Evolutionary conservation across 108 stramenopile genomes (phyloP).

Genomic region (Fragilaria radians): DNA sequence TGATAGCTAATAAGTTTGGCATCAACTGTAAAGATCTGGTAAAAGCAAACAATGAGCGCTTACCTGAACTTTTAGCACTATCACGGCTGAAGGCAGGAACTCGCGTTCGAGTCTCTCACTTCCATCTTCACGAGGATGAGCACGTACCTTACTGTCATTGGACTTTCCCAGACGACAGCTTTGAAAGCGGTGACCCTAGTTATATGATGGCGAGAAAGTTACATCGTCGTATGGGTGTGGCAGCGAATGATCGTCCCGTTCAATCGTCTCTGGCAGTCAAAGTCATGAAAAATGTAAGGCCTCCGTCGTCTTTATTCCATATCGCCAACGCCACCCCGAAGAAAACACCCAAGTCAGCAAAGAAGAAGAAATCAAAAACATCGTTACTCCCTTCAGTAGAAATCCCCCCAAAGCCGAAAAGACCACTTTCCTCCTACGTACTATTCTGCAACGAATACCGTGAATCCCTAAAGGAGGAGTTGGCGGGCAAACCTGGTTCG

Average conservation of each 20-base stretch:
- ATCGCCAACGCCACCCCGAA: slow-evolving; percentile 5
- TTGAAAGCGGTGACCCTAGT: slow-evolving; percentile 65
- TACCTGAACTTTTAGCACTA: slow-evolving; percentile 46
- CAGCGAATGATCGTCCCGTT: slow-evolving; percentile 32
- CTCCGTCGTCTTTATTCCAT: slow-evolving; percentile 11
- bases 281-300: slow-evolving; percentile 30
- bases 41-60: slow-evolving; percentile 48
- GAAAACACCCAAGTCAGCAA: background rate
- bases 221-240: slow-evolving; percentile 39
- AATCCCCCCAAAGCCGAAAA: slow-evolving; percentile 36
- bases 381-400: slow-evolving; percentile 14
- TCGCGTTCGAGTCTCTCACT: slow-evolving; percentile 61
- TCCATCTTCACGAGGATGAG: slow-evolving; percentile 46
- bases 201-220: slow-evolving; percentile 86
- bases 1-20: slow-evolving; percentile 62
- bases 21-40: slow-evolving; percentile 56
- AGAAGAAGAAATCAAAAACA: slow-evolving; percentile 7
- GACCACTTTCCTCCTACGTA: slow-evolving; percentile 32
- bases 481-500: slow-evolving; percentile 11
- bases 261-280: slow-evolving; percentile 53
- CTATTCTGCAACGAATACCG: slow-evolving; percentile 29
- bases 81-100: slow-evolving; percentile 68
- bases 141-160: slow-evolving; percentile 77
- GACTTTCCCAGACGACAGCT: slow-evolving; percentile 76
- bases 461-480: slow-evolving; percentile 14